These are phyloP conservation scores for Myxozyma nipponensis DNA, from an alignment of 805 yeast genomes.

Conservation along the genomic window DNA sequence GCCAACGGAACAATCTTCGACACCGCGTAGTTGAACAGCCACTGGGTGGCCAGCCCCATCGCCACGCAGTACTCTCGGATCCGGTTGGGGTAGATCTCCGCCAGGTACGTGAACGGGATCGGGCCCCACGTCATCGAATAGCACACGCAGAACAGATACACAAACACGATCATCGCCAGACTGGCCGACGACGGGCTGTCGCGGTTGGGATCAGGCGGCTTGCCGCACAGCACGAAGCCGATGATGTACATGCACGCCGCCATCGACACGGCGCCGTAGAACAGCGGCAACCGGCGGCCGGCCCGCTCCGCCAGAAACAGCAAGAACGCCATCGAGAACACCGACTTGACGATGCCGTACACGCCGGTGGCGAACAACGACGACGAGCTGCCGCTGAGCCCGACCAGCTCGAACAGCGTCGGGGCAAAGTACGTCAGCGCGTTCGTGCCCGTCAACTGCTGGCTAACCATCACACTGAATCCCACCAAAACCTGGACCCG, in stretches of 20 bases:
- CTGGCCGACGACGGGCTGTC: conserved; percentile 6
- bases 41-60: conserved; percentile 23
- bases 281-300: conserved; percentile 30
- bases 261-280: conserved; percentile 30
- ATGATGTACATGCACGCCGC: conserved; percentile 27
- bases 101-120: conserved; percentile 20
- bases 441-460: conserved; percentile 43
- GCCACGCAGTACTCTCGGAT: conserved; percentile 26
- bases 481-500: conserved; percentile 18
- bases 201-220: conserved; percentile 8
- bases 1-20: conserved; percentile 22
- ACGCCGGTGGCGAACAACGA: conserved; percentile 27
- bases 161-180: conserved; percentile 23
- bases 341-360: conserved; percentile 26
- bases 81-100: conserved; percentile 24
- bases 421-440: conserved; percentile 49
- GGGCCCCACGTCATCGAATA: conserved; percentile 27
- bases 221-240: conserved; percentile 21
- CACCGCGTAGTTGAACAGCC: conserved; percentile 25
- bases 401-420: conserved; percentile 44
- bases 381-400: conserved; percentile 42
- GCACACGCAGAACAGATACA: conserved; percentile 18
- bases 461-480: conserved; percentile 18
- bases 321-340: conserved; percentile 27
- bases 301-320: conserved; percentile 30